Percentiles rank a stretch among this genome's conserved stretches.
Evolutionary conservation across 768 basidiomycete genomes (phyloP).

Genomic region (Termitomyces sp.): DNA sequence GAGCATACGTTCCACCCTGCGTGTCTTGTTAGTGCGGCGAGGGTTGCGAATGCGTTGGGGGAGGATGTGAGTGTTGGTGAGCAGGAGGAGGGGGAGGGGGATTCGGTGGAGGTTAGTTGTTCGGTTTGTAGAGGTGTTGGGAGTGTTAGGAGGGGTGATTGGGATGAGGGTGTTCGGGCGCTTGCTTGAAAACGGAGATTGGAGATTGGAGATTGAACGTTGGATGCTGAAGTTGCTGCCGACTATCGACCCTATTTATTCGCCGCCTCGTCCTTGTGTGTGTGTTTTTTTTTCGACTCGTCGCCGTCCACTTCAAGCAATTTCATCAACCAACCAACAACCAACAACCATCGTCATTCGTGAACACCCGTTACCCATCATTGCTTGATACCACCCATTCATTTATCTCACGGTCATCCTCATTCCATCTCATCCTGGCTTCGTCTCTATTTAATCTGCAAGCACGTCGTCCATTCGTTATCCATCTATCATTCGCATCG

Average conservation of each 20-base stretch:
- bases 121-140: slow-evolving; percentile 71
- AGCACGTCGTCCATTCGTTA: not conserved
- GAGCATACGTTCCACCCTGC: slow-evolving; percentile 68
- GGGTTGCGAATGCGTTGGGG: slow-evolving; percentile 50
- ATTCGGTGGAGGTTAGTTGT: slow-evolving; percentile 66
- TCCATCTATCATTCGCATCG: not conserved
- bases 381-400: slow-evolving; percentile 4
- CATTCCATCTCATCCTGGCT: not conserved
- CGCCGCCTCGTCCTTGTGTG: not conserved
- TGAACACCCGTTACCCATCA: not conserved
- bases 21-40: slow-evolving; percentile 70
- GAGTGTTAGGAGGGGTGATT: slow-evolving; percentile 55
- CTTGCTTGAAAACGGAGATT: slow-evolving; percentile 8
- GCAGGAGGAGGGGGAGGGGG: slow-evolving; percentile 33
- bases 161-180: slow-evolving; percentile 47
- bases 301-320: not conserved
- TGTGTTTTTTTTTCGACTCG: not conserved
- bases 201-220: not conserved
- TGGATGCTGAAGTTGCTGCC: not conserved
- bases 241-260: not conserved
- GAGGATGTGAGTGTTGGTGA: slow-evolving; percentile 38
- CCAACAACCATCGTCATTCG: not conserved
- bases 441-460: not conserved
- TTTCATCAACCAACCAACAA: not conserved
- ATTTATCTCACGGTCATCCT: not conserved